Evolutionary conservation across 2,329 filamentous ascomycete genomes (phyloP), one percentile per base, ranked within the genome.

Genomic region (Aspergillus sp.): DNA sequence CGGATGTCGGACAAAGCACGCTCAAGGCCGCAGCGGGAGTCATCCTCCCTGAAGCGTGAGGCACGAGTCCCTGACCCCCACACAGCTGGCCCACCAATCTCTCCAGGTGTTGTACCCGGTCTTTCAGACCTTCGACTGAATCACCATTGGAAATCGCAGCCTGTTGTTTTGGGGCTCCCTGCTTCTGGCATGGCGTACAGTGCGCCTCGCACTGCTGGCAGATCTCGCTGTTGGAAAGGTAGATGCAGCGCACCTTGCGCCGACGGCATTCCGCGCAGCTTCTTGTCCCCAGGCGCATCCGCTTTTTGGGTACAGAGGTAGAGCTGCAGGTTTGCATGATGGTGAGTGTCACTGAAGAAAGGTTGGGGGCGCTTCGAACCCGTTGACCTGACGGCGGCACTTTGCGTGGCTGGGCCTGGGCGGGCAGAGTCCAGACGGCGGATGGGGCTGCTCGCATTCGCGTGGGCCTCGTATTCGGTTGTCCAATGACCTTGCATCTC

Each of bases 191-290:
- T 3, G 50, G 30, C 11, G 50, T 52, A n/a, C 50, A 19, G 50
- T 52, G 50, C 9, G 28, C 50, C 15, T 31, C 50, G n/a, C 50
- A 52, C 13, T 52, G 23, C 15, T 17, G 25, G 34, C 50, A 52
- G 28, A 19, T 13, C 1, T 52, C 50, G 50, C 25, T 52, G 3
- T 34, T 7, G 3, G 11, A 4, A 19, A 28, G 50, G 17, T 34
- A 52, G 11, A 52, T 30, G 15, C 50, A 52, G 50, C 50, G 50
- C 8, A 52, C 50, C 34, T 52, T 52, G 50, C 50, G 50, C 9
- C 50, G 50, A 13, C 50, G 50, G n/a, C 50, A 52, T 22, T 52
- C 50, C 15, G 50, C 25, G 17, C 50, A 52, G 50, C 50, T 52
- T 31, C 50, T 28, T 7, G 50, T 52, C 3, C 50, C 50, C 9